Evolutionary conservation across 140 eudicot species (phyloP).

Genomic region (Ambrosia hybrid): DNA sequence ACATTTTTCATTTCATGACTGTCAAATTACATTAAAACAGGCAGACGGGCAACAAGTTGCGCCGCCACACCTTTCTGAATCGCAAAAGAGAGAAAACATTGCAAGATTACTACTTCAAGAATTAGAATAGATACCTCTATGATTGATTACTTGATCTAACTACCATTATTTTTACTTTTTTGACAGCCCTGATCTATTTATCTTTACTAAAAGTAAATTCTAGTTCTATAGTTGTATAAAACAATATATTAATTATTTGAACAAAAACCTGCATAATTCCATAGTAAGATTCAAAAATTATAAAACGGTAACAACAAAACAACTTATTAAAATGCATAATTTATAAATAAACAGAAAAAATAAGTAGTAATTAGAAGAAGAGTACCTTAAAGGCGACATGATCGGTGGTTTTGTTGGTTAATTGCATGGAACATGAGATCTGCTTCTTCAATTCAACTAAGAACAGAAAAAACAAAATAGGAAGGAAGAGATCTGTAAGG

Average conservation of each 20-base stretch:
- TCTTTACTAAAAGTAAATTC: neutral
- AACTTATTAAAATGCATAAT: neutral
- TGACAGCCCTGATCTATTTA: no score
- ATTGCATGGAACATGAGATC: constrained; percentile 68
- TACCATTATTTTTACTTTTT: no score
- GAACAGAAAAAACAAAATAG: no score
- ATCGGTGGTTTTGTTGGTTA: constrained; percentile 57
- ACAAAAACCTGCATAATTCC: neutral
- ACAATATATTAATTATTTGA: neutral
- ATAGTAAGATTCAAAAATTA: neutral
- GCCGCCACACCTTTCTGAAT: no score
- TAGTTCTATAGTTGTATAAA: neutral
- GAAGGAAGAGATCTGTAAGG: constrained; percentile 27
- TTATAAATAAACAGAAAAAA: neutral
- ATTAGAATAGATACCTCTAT: neutral
- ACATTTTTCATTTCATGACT: no score
- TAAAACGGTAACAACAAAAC: neutral
- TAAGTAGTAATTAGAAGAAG: neutral
- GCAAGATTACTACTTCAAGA: neutral
- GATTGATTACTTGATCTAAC: neutral
- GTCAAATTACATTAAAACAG: no score
- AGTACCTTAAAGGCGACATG: constrained; percentile 84
- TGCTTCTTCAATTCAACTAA: constrained; percentile 76
- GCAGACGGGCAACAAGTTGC: no score
- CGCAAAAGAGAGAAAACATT: neutral